phyloP scores from a whole-genome alignment of 1,284 basidiomycete genomes.

The Heterobasidion annosum region DNA sequence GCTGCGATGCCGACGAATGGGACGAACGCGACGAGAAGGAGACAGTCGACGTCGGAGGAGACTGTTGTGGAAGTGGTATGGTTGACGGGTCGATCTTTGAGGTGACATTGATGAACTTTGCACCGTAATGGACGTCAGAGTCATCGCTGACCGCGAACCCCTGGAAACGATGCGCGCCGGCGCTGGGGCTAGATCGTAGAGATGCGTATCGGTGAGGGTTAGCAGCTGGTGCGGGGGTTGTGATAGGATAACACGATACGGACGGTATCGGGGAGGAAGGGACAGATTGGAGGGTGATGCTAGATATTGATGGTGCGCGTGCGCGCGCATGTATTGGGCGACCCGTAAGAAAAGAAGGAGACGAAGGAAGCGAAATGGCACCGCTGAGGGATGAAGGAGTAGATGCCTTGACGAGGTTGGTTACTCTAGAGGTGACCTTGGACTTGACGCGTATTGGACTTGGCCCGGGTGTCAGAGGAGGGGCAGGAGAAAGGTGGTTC shows the following conservation, averaged over 20 bases:
- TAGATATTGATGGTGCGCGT: constrained; percentile 33
- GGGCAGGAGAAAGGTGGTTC: constrained; percentile 8
- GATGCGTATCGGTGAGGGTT: constrained; percentile 46
- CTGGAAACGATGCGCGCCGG: constrained; percentile 20
- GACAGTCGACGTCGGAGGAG: constrained; percentile 58
- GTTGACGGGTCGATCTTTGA: constrained; percentile 11
- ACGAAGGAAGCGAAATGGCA: constrained; percentile 16
- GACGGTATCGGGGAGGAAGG: constrained; percentile 17
- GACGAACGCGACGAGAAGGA: constrained; percentile 68
- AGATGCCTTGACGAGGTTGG: constrained; percentile 28
- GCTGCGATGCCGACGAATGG: constrained; percentile 33
- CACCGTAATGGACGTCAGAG: constrained; percentile 1
- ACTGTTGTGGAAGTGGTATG: constrained; percentile 39
- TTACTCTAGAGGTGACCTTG: constrained; percentile 50
- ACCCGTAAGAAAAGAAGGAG: constrained; percentile 23
- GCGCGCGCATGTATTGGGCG: constrained; percentile 23
- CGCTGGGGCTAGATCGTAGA: constrained; percentile 22
- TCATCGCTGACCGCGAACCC: constrained; percentile 19
- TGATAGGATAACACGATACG: constrained; percentile 43
- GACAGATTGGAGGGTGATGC: constrained; percentile 17
- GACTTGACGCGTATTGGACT: constrained; percentile 42
- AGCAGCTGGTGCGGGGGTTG: constrained; percentile 40
- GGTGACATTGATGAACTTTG: not conserved
- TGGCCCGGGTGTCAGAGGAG: constrained; percentile 9
- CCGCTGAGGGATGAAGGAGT: constrained; percentile 15